Conservation (phyloP, 352 stramenopile genomes). For the Phytophthora europaea region DNA sequence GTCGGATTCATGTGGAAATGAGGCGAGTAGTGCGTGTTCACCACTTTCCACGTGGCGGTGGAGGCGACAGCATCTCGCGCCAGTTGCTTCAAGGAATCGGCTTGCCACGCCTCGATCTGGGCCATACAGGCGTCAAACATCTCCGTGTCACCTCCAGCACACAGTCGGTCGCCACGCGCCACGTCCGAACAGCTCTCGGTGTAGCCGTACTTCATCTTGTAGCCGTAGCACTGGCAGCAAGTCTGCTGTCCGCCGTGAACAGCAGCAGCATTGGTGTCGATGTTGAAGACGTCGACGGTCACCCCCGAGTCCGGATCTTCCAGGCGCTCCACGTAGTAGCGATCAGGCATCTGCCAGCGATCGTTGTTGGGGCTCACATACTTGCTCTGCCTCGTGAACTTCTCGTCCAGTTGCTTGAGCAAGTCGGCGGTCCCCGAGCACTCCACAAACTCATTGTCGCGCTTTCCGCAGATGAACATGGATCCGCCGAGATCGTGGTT, state of each 20-base stretch:
- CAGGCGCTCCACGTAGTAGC: conserved; percentile 75
- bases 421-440: conserved; percentile 66
- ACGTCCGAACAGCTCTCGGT: conserved; percentile 53
- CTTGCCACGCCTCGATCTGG: conserved; percentile 67
- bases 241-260: conserved; percentile 72
- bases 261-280: conserved; percentile 70
- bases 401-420: conserved; percentile 72
- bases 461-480: conserved; percentile 83
- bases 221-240: conserved; percentile 86
- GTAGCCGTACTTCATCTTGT: conserved; percentile 64
- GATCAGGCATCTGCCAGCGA: conserved; percentile 70
- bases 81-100: conserved; percentile 70
- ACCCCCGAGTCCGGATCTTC: conserved; percentile 39
- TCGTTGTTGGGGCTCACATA: conserved; percentile 78
- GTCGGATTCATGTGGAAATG: conserved; percentile 76
- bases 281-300: conserved; percentile 77
- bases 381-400: conserved; percentile 65
- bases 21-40: conserved; percentile 84
- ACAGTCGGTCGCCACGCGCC: conserved; percentile 58
- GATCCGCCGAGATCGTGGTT: conserved; percentile 81
- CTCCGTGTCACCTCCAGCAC: conserved; percentile 57
- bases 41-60: conserved; percentile 74
- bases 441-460: conserved; percentile 71
- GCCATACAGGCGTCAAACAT: conserved; percentile 73
- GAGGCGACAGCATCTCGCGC: conserved; percentile 57